Percentiles rank a stretch among this genome's conserved stretches.
phyloP scores from a whole-genome alignment of 768 basidiomycete genomes.

The Albatrellus ellisii region DNA sequence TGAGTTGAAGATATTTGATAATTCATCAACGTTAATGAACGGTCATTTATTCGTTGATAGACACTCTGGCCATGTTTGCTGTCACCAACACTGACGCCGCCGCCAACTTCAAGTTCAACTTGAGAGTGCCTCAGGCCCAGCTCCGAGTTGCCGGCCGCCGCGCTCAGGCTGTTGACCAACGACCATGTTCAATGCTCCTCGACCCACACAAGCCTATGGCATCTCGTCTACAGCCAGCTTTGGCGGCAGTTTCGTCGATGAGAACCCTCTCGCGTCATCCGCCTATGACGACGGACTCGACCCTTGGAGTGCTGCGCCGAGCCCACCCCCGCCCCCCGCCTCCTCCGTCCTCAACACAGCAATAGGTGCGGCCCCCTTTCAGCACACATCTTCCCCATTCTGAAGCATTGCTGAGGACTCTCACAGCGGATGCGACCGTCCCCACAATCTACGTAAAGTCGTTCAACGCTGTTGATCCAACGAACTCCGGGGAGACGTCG shows the following conservation, averaged over 20 bases:
- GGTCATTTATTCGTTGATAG: not conserved
- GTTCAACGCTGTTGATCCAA: conserved; percentile 61
- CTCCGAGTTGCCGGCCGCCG: too few species aligned
- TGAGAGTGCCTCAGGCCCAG: too few species aligned
- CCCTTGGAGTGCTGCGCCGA: conserved; percentile 64
- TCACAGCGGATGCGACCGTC: conserved; percentile 69
- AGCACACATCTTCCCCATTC: not conserved
- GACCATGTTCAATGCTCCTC: conserved; percentile 77
- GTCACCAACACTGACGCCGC: too few species aligned
- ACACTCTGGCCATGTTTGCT: too few species aligned
- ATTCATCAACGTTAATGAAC: not conserved
- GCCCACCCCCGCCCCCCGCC: conserved; percentile 48
- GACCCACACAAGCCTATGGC: conserved; percentile 57
- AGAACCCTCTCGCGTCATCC: conserved; percentile 57
- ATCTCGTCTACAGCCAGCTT: conserved; percentile 42
- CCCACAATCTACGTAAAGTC: conserved; percentile 67
- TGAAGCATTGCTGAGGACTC: too few species aligned
- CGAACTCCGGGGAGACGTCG: conserved; percentile 61
- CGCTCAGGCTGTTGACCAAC: too few species aligned
- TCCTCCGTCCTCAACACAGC: conserved; percentile 28
- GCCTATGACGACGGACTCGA: conserved; percentile 66
- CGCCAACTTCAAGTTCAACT: too few species aligned
- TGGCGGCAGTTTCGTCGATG: conserved; percentile 62
- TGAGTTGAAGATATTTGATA: not conserved
- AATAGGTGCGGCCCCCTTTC: conserved; percentile 6